Percentiles rank a stretch among this genome's conserved stretches.
phyloP scores from a whole-genome alignment of 2,329 filamentous ascomycete genomes.

The Tolypocladium pustulatum region DNA sequence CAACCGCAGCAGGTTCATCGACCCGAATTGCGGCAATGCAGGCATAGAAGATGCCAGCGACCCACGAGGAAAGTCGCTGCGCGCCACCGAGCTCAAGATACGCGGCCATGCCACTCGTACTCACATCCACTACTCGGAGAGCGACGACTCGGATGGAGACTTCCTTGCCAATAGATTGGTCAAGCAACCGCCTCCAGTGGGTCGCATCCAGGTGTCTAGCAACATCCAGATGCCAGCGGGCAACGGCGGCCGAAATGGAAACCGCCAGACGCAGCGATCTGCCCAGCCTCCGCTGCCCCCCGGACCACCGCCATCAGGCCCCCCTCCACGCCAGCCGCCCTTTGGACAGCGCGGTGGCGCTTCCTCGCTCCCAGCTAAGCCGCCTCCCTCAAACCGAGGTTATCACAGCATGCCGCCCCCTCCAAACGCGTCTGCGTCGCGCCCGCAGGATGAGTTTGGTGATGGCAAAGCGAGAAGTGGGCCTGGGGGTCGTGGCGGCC shows the following conservation, averaged over 20 bases:
- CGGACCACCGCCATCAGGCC: conserved; percentile 23
- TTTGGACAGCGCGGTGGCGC: conserved; percentile 7
- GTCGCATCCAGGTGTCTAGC: conserved; percentile 28
- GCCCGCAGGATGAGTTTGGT: conserved; percentile 4
- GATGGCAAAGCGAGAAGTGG: conserved; percentile 11
- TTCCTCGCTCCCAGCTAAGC: conserved; percentile 18
- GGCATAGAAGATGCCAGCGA: conserved; percentile 24
- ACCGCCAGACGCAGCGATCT: conserved; percentile 5
- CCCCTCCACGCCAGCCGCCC: conserved; percentile 6
- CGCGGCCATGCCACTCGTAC: conserved; percentile 22
- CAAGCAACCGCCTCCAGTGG: conserved; percentile 17
- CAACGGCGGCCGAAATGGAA: conserved; percentile 7
- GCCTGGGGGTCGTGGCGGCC: conserved; percentile 10
- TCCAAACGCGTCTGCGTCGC: conserved; percentile 1
- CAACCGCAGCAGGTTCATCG: conserved; percentile 39
- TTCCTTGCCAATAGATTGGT: conserved; percentile 26
- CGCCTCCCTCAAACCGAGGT: conserved; percentile 13
- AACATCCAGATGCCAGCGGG: conserved; percentile 26
- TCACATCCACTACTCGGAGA: conserved; percentile 34
- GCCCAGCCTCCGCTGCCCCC: conserved; percentile 26
- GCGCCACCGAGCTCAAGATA: conserved; percentile 19
- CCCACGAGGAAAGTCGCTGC: conserved; percentile 12
- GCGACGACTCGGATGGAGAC: conserved; percentile 33
- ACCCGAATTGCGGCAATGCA: conserved; percentile 27
- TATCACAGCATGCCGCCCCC: conserved; percentile 20